Evolutionary conservation across 2,329 filamentous ascomycete genomes (phyloP), one percentile per base, ranked within the genome.

Genomic region (Fusarium coffeatum): DNA sequence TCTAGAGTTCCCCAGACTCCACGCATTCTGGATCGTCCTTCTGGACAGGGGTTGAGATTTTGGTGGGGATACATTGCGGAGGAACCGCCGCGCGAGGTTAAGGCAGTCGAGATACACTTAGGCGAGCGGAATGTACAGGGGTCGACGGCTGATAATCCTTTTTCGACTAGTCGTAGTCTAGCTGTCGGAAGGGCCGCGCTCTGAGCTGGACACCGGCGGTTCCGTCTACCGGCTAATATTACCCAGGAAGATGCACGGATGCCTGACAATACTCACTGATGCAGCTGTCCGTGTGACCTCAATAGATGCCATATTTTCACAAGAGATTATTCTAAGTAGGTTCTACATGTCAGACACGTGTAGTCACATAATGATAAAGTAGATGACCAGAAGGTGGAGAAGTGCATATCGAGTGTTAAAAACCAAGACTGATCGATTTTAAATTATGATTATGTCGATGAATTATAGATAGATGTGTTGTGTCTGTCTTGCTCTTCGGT

Each of bases 401-500:
- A 18, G 32, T 34, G 16, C 16, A 6, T 6, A 34, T 34, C 8
- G 32, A 34, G 2, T 37, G 16, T 37, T 18, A 0, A 6, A 18
- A 37, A 11, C 16, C 16, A 1, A 5, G 16, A 6, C 18, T 11
- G 16, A 18, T 37, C 4, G 2, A 18, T 37, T 1, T 18, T 2
- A 3, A 5, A 37, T 37, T 9, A 18, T 4, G 2, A 18, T 37
- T 5, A 18, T 37, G 16, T 18, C 32, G 6, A 37, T 18, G 1
- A 11, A 5, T 18, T 1, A 37, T 37, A 10, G n/a, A 37, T 37
- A n/a, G 34, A 4, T 11, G 10, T 37, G 34, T n/a, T 37, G 5
- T 37, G 5, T 37, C 18, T 3, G 11, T 37, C 10, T n/a, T 11
- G 1, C 18, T 7, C 5, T 37, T n/a, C 3, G 6, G 5, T 2